phyloP scores from a whole-genome alignment of 129 eudicot species.

The Ambrosia trifida region DNA sequence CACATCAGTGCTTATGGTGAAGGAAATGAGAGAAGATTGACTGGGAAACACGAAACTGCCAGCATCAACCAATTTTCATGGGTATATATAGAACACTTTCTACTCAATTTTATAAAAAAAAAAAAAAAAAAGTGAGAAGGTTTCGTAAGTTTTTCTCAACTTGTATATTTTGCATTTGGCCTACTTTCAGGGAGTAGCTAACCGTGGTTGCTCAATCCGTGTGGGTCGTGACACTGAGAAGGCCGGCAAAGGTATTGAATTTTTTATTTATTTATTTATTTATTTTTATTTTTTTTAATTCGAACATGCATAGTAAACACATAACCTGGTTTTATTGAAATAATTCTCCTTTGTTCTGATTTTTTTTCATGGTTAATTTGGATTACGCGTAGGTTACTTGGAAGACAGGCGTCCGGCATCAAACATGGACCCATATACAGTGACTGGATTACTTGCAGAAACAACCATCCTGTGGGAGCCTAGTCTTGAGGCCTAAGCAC shows the following conservation, averaged over 20 bases:
- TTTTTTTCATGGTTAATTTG: slow-evolving; percentile 1
- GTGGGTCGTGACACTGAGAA: slow-evolving; percentile 99
- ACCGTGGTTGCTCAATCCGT: slow-evolving; percentile 92
- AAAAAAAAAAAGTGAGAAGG: background rate
- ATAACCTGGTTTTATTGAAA: background rate
- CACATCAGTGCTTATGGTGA: slow-evolving; percentile 97
- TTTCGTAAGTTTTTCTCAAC: background rate
- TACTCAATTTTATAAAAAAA: background rate
- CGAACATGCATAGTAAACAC: background rate
- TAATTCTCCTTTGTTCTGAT: background rate
- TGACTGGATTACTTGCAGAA: slow-evolving; percentile 89
- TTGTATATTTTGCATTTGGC: background rate
- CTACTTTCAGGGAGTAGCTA: slow-evolving; percentile 87
- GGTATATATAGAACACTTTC: slow-evolving; percentile 43
- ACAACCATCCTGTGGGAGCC: slow-evolving; percentile 96
- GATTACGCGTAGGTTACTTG: slow-evolving; percentile 63
- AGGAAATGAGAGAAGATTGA: slow-evolving; percentile 95
- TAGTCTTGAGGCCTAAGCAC: slow-evolving; percentile 93
- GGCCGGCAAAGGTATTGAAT: slow-evolving; percentile 80
- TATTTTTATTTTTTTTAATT: background rate
- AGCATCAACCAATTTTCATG: slow-evolving; percentile 83
- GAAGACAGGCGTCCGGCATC: slow-evolving; percentile 99
- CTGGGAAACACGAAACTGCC: slow-evolving; percentile 98
- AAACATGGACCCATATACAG: slow-evolving; percentile 98
- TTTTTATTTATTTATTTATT: too few relatives aligned